Conservation (phyloP, 106 monocot genomes). For the Dendrobium catenatum region DNA sequence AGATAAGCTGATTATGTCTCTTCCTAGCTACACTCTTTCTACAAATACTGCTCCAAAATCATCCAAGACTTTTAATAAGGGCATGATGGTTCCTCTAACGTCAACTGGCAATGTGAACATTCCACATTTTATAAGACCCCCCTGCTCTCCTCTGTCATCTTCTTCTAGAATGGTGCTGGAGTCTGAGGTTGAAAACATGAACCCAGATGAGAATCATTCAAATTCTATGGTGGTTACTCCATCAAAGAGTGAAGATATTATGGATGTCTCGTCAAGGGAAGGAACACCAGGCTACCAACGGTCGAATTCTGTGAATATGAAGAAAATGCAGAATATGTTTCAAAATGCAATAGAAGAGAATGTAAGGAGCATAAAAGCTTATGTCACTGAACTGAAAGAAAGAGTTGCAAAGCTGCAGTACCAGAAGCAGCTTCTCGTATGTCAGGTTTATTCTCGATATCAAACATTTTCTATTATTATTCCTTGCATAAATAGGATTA, state of each 20-base stretch:
- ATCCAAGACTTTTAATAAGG: slow-evolving; percentile 46
- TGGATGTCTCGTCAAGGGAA: slow-evolving; percentile 60
- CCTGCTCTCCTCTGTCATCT: slow-evolving; percentile 83
- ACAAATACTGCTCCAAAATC: slow-evolving; percentile 30
- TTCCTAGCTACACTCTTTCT: slow-evolving; percentile 41
- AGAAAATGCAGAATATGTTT: slow-evolving; percentile 95
- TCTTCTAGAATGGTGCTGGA: slow-evolving; percentile 30
- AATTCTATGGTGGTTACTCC: slow-evolving; percentile 53
- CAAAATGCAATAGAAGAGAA: slow-evolving; percentile 95
- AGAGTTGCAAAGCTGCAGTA: slow-evolving; percentile 94
- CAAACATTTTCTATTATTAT: not conserved
- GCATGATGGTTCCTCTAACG: slow-evolving; percentile 54
- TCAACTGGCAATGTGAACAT: slow-evolving; percentile 39
- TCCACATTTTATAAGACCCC: slow-evolving; percentile 56
- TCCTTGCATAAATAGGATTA: not conserved
- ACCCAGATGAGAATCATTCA: slow-evolving; percentile 32
- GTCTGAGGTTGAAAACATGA: slow-evolving; percentile 58
- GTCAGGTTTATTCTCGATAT: slow-evolving; percentile 45
- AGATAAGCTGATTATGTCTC: slow-evolving; percentile 79
- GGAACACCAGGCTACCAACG: slow-evolving; percentile 51
- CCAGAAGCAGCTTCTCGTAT: slow-evolving; percentile 93
- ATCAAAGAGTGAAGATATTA: slow-evolving; percentile 55
- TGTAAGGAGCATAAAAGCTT: slow-evolving; percentile 76
- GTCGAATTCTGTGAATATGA: slow-evolving; percentile 59
- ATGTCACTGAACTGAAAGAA: slow-evolving; percentile 94